Evolutionary conservation across 176 grass and related monocot genomes (phyloP), one percentile per base, ranked within the genome.

Genomic region (Aechmea fasciata): DNA sequence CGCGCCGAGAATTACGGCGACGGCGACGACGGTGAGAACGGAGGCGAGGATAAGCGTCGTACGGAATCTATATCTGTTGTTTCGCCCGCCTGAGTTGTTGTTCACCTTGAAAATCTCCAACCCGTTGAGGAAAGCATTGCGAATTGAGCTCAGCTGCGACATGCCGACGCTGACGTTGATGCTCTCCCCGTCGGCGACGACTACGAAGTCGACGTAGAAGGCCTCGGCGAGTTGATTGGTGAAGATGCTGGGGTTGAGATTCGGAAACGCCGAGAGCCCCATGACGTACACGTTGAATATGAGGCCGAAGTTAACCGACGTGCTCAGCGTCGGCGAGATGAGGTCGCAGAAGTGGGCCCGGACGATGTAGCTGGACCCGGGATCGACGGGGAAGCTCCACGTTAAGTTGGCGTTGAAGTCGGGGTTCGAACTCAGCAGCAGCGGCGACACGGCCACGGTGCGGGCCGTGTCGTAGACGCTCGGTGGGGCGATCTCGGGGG

Each of bases 51-150:
- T 26, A 26, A 49, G 17, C 67, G 23, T 49, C 26, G 76, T 3
- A 12, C 15, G 13, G 0, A 3, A 53, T 9, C 12, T 64, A 3
- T 8, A 75, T 11, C 69, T 52, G 51, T 57, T 19, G 24, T 57
- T 52, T 3, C 71, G 50, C 1, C 47, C 57, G 29, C 15, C 1
- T 1, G 63, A 18, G 17, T 75, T 51, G 17, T 75, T 51, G 17
- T 11, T 73, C 8, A 96, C 57, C 73, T 70, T 83, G 76, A 96
- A 85, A 69, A 96, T 90, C 76, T 96, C 93, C 11, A 96, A 76
- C 50, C 93, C 88, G 24, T 96, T 96, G 1, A 96, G 84, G 2
- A 87, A 65, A 11, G 75, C 93, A 11, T 74, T 63, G 0, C 0
- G 8, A 47, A 18, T 50, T 14, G 0, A 1, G 0, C 2, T 76